A percentile compares a stretch with the other conserved stretches of the same genome.
These are phyloP conservation scores for Flaveria trinervia DNA, from an alignment of 129 eudicot species.

Conservation along the genomic window DNA sequence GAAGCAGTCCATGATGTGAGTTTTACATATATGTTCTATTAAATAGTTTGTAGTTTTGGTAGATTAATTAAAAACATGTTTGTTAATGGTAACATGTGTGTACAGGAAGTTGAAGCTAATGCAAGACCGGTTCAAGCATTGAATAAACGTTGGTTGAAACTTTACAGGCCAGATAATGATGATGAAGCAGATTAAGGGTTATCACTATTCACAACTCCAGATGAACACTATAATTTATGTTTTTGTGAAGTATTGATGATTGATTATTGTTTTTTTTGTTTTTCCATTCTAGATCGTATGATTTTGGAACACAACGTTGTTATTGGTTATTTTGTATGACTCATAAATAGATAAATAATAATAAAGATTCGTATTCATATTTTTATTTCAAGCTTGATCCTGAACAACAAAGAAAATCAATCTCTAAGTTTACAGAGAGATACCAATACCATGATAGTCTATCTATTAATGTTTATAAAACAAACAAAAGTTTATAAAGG, in stretches of 20 bases:
- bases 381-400: too few species aligned
- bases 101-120: constrained; percentile 17
- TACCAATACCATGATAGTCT: too few species aligned
- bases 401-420: too few species aligned
- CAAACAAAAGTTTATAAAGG: too few species aligned
- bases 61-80: not conserved
- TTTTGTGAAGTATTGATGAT: not conserved
- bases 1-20: constrained; percentile 32
- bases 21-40: not conserved
- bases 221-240: not conserved
- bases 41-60: not conserved
- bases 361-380: not conserved
- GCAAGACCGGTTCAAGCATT: not conserved
- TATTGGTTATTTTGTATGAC: not conserved
- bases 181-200: not conserved
- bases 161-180: not conserved
- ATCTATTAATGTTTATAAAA: too few species aligned
- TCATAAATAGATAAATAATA: not conserved
- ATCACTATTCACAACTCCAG: not conserved
- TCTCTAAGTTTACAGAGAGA: too few species aligned
- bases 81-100: not conserved
- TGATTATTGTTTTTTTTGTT: not conserved
- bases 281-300: not conserved
- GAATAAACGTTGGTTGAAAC: not conserved
- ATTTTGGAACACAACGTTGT: not conserved